phyloP scores from a whole-genome alignment of 495 filamentous ascomycete genomes.

The Parathielavia hyrcaniae region DNA sequence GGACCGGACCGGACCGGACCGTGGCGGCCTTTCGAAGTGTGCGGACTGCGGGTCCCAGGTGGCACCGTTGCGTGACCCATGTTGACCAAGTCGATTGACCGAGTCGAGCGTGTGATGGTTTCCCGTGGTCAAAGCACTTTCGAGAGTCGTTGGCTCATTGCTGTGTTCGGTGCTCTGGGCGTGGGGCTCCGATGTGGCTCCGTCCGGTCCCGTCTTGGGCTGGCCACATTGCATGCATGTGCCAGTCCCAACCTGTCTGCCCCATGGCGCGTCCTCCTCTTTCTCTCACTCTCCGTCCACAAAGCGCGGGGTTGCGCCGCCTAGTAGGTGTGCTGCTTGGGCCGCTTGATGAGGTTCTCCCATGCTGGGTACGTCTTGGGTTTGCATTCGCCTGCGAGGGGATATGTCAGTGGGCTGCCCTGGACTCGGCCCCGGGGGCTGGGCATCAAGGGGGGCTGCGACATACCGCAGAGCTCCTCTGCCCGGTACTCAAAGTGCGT shows the following conservation, averaged over 20 bases:
- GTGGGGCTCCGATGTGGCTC: neutral
- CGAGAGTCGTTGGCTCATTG: too few species aligned
- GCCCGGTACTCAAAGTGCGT: conserved; percentile 37
- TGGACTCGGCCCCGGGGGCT: neutral
- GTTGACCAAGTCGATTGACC: too few species aligned
- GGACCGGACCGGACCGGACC: too few species aligned
- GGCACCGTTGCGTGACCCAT: too few species aligned
- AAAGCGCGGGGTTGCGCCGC: neutral
- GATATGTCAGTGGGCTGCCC: conserved; percentile 13
- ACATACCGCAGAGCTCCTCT: conserved; percentile 35
- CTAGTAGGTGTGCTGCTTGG: conserved; percentile 30
- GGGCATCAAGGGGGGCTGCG: neutral
- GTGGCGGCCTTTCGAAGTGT: too few species aligned
- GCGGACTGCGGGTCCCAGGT: too few species aligned
- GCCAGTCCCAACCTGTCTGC: neutral
- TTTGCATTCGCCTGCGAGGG: conserved; percentile 34
- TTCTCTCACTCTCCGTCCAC: neutral
- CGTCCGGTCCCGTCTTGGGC: neutral
- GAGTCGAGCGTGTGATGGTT: too few species aligned
- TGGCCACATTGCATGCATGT: neutral
- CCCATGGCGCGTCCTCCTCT: neutral
- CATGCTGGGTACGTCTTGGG: conserved; percentile 32
- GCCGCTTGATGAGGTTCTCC: conserved; percentile 39
- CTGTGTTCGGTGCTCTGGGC: neutral
- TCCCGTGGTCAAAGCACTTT: too few species aligned